Evolutionary conservation across 2,329 filamentous ascomycete genomes (phyloP).

Genomic region (Ophiostoma triangulosporum): DNA sequence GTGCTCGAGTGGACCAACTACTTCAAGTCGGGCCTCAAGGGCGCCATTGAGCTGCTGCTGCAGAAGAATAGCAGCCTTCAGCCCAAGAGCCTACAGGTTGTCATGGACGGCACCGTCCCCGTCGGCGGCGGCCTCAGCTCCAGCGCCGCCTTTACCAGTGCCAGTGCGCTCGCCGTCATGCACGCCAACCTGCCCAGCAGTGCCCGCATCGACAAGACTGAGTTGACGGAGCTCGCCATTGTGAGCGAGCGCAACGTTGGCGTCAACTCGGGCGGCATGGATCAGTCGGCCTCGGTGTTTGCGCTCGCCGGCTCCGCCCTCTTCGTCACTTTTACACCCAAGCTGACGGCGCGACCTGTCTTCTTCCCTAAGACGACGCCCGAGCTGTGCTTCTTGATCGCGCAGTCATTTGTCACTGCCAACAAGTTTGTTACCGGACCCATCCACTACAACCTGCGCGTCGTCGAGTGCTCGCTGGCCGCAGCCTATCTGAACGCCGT

Average conservation of each 20-base stretch:
- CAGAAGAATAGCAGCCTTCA: slow-evolving; percentile 34
- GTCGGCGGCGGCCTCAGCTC: slow-evolving; percentile 86
- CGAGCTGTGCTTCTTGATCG: slow-evolving; percentile 77
- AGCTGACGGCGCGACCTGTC: slow-evolving; percentile 62
- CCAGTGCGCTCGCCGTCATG: slow-evolving; percentile 79
- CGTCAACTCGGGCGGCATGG: slow-evolving; percentile 97
- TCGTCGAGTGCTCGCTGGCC: slow-evolving; percentile 88
- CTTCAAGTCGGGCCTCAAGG: slow-evolving; percentile 83
- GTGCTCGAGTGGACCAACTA: slow-evolving; percentile 96
- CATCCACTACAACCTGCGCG: slow-evolving; percentile 89
- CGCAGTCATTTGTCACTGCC: slow-evolving; percentile 83
- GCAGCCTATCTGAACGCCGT: slow-evolving; percentile 52
- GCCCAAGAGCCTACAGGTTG: slow-evolving; percentile 68
- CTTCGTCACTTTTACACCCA: slow-evolving; percentile 79
- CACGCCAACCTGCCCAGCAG: slow-evolving; percentile 58
- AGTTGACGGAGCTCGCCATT: slow-evolving; percentile 83
- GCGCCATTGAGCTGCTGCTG: slow-evolving; percentile 60
- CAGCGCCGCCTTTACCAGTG: slow-evolving; percentile 85
- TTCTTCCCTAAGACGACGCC: slow-evolving; percentile 65
- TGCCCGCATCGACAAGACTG: slow-evolving; percentile 69
- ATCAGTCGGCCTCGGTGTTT: slow-evolving; percentile 92
- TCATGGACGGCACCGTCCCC: slow-evolving; percentile 86
- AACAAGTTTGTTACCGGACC: slow-evolving; percentile 93
- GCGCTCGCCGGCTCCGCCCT: slow-evolving; percentile 74
- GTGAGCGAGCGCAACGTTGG: slow-evolving; percentile 89